Base-by-base conservation (phyloP, 805 yeast genomes). In the Wickerhamomyces sydowiorum region DNA sequence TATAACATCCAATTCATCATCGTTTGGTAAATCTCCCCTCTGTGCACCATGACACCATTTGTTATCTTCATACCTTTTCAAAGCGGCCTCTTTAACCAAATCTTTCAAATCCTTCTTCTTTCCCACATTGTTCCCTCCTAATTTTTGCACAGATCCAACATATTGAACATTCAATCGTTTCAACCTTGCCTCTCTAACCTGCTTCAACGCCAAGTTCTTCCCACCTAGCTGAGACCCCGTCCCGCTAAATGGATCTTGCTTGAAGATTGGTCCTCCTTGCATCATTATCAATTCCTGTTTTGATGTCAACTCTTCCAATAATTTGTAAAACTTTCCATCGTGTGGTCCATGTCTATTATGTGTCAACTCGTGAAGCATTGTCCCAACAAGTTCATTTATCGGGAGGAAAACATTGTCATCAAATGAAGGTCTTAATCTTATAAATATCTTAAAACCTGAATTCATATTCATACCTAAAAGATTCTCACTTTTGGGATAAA, bases 331-430 rank as follows among this genome's bases (percentile, higher is more conserved):
- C 44, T 63, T 64, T 3, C 65, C 73, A 64, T 91, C 83, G 57
- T 91, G 98, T 0, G 95, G 85, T 0, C 96, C 96, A 53, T 67
- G 66, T 18, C 70, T 57, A 58, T 88, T 90, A 59, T 91, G 98
- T 2, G 87, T 76, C 33, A 91, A 67, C 59, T 91, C 98, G 61
- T 91, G 98, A 5, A 91, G 66, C 79, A 89, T 75, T 0, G 96
- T 88, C 1, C 89, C 96, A 21, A 90, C 56, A 2, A 90, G 63
- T 39, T 79, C 80, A 4, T 78, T 71, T 61, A 81, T 64, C 1
- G 89, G 82, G 17, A 80, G 57, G 57, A 90, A 89, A 43, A 56
- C 52, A 25, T 52, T 51, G 21, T 69, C 70, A 50, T 83, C 75
- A 18, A 65, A 59, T 7, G 79, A 76, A 24, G 74, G 72, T 43